A percentile compares a stretch with the other conserved stretches of the same genome.
These are phyloP conservation scores for Cercospora janseana DNA, from an alignment of 2,329 filamentous ascomycete species.

Conservation along the genomic window DNA sequence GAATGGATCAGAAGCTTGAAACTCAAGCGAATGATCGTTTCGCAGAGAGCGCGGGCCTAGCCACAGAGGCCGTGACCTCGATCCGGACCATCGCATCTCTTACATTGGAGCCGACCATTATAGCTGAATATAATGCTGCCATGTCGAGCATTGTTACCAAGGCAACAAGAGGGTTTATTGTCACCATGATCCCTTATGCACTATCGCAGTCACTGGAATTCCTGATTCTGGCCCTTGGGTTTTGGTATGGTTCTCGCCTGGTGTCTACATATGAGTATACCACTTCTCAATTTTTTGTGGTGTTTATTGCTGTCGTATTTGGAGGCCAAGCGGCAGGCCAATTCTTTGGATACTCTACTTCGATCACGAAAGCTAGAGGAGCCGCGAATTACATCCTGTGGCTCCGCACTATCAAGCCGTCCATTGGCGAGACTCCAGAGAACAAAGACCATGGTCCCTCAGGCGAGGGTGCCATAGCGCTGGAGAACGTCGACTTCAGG, in stretches of 20 bases:
- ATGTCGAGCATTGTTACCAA: conserved; percentile 32
- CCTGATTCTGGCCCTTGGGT: conserved; percentile 36
- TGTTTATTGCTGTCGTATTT: conserved; percentile 63
- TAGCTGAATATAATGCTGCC: conserved; percentile 33
- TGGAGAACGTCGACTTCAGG: conserved; percentile 34
- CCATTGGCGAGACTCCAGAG: conserved; percentile 41
- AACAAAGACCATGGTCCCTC: conserved; percentile 34
- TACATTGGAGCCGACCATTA: conserved; percentile 34
- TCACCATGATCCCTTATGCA: conserved; percentile 34
- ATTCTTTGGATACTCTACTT: conserved; percentile 60
- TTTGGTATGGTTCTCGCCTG: conserved; percentile 39
- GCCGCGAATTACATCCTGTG: conserved; percentile 48
- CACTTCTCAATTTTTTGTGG: conserved; percentile 52
- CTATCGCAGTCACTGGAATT: conserved; percentile 38
- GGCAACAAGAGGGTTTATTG: conserved; percentile 22
- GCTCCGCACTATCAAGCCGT: conserved; percentile 41
- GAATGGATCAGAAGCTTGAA: conserved; percentile 38
- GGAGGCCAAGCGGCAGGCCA: conserved; percentile 66
- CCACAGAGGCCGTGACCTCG: conserved; percentile 38
- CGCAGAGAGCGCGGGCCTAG: conserved; percentile 37
- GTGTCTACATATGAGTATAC: conserved; percentile 38
- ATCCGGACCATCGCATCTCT: conserved; percentile 39
- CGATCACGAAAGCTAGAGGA: conserved; percentile 38
- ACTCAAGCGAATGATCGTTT: conserved; percentile 33
- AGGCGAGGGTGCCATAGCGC: conserved; percentile 26